Evolutionary conservation across 2,329 filamentous ascomycete species (phyloP).

Genomic region (Clarireedia homoeocarpa): DNA sequence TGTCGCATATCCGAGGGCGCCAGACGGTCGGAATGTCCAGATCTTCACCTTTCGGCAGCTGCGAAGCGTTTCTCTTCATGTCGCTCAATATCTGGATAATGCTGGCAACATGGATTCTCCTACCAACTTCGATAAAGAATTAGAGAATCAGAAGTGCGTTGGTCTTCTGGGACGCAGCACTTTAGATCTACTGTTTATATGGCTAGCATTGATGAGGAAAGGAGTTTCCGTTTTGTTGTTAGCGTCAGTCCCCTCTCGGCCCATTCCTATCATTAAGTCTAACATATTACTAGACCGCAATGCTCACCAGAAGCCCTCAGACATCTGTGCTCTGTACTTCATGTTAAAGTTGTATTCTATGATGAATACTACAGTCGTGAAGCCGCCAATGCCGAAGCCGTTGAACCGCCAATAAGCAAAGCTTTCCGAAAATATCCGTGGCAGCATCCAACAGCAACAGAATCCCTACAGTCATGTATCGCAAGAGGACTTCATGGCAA

Average conservation of each 20-base stretch:
- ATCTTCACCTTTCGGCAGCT: not conserved
- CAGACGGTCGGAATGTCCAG: not conserved
- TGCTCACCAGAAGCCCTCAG: not conserved
- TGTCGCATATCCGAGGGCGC: not conserved
- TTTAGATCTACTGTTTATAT: not conserved
- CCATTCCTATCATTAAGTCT: not conserved
- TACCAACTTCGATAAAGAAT: too few relatives aligned
- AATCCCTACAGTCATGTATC: not conserved
- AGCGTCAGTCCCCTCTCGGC: not conserved
- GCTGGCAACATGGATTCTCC: not conserved
- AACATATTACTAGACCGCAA: not conserved
- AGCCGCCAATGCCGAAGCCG: not conserved
- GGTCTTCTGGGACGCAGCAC: not conserved
- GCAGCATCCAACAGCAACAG: not conserved
- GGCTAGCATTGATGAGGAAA: slow-evolving; percentile 2
- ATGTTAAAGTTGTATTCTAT: not conserved
- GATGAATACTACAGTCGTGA: not conserved
- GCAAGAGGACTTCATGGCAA: not conserved
- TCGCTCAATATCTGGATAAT: not conserved
- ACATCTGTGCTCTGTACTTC: not conserved
- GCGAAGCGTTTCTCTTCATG: not conserved
- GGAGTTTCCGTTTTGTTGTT: slow-evolving; percentile 1
- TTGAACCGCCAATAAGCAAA: not conserved
- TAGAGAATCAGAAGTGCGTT: not conserved
- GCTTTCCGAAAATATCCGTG: not conserved